These are phyloP conservation scores for Phytomonas sp. DNA, from an alignment of 208 protist genomes.

Conservation along the genomic window DNA sequence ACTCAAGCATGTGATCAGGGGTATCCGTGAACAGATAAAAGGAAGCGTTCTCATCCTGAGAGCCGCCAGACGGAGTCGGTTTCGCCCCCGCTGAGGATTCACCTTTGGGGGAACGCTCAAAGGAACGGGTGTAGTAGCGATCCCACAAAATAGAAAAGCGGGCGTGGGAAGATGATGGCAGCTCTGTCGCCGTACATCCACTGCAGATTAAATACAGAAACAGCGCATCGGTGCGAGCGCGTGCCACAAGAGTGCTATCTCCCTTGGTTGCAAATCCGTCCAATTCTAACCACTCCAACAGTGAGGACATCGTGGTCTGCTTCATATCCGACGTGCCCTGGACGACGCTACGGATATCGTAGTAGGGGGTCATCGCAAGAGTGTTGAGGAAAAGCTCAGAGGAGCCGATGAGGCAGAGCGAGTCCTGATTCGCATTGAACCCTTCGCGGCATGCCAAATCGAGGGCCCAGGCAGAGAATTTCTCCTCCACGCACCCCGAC, in stretches of 20 bases:
- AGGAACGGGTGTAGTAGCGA: conserved; percentile 23
- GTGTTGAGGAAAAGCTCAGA: conserved; percentile 61
- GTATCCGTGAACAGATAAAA: conserved; percentile 31
- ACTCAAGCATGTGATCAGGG: conserved; percentile 20
- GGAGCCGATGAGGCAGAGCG: conserved; percentile 62
- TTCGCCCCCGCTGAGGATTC: not conserved
- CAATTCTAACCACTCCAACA: conserved; percentile 69
- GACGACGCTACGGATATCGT: conserved; percentile 47
- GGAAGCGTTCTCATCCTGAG: not conserved
- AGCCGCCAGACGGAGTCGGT: not conserved
- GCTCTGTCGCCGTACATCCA: conserved; percentile 45
- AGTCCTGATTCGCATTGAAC: conserved; percentile 44
- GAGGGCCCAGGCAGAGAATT: conserved; percentile 77
- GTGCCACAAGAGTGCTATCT: conserved; percentile 34
- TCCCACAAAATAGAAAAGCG: conserved; percentile 39
- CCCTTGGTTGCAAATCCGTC: conserved; percentile 27
- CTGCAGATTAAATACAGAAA: conserved; percentile 57
- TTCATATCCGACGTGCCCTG: conserved; percentile 46
- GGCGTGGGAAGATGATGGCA: conserved; percentile 23
- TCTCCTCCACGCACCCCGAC: conserved; percentile 64
- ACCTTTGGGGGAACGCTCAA: not conserved
- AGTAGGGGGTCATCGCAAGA: conserved; percentile 66
- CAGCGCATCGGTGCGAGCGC: conserved; percentile 59
- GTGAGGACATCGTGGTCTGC: conserved; percentile 38
- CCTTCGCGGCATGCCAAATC: conserved; percentile 69